Evolutionary conservation across 331 rosid genomes (phyloP).

Genomic region (Phaseolus coccineus): DNA sequence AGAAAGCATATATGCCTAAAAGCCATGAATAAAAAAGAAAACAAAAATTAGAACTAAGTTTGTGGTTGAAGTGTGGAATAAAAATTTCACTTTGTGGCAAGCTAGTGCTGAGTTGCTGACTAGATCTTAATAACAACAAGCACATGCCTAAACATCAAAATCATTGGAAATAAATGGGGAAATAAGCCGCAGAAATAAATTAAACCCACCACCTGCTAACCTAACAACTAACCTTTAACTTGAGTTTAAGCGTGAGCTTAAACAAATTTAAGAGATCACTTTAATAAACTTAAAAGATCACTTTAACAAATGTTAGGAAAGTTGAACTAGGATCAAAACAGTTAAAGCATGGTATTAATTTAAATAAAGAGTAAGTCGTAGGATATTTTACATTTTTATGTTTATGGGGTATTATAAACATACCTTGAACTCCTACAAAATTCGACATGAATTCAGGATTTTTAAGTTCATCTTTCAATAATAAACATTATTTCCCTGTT

Average conservation of each 20-base stretch:
- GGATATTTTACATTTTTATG: conserved; percentile 1
- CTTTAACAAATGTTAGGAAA: background rate
- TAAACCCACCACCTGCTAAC: background rate
- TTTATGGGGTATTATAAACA: too few relatives aligned
- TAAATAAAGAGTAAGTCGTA: background rate
- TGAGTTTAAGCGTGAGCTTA: background rate
- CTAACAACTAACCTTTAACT: background rate
- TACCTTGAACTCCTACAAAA: background rate
- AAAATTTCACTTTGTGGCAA: background rate
- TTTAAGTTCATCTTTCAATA: background rate
- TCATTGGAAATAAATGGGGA: background rate
- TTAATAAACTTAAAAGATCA: too few relatives aligned
- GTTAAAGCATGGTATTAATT: background rate
- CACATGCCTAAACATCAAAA: conserved; percentile 11
- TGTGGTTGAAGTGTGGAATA: too few relatives aligned
- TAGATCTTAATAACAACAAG: conserved; percentile 17
- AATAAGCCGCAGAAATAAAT: background rate
- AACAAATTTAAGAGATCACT: background rate
- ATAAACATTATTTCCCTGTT: conserved; percentile 1
- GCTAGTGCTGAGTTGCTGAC: conserved; percentile 24
- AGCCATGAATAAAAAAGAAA: too few relatives aligned
- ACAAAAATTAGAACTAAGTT: too few relatives aligned
- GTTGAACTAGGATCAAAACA: background rate
- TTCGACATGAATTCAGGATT: conserved; percentile 11
- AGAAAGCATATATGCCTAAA: too few relatives aligned